These are phyloP conservation scores for Microbotryum lychnidis-dioicae DNA, from an alignment of 1,284 basidiomycete genomes.

Conservation along the genomic window DNA sequence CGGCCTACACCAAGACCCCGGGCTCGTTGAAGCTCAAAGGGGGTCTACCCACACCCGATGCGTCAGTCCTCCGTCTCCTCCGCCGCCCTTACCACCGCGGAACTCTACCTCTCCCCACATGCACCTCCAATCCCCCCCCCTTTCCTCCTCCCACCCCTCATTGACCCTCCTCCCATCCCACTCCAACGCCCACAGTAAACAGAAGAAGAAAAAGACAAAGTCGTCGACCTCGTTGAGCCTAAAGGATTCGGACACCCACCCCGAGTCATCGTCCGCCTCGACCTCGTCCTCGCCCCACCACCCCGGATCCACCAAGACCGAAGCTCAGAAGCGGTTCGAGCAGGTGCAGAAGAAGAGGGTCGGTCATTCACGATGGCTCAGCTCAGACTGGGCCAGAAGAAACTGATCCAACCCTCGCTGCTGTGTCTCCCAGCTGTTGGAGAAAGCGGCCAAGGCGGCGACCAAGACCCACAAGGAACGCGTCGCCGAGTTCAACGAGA, in stretches of 20 bases:
- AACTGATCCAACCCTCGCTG: constrained; percentile 4
- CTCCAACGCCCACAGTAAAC: constrained; percentile 45
- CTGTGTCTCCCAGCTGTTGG: constrained; percentile 47
- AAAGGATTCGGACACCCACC: constrained; percentile 40
- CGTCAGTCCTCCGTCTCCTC: constrained; percentile 37
- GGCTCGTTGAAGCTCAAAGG: constrained; percentile 85
- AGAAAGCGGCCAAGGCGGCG: constrained; percentile 70
- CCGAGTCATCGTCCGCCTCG: constrained; percentile 51
- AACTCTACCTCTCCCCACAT: not conserved
- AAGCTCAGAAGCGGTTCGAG: constrained; percentile 82
- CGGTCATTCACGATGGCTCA: constrained; percentile 40
- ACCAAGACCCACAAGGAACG: constrained; percentile 89
- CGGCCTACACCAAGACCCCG: constrained; percentile 75
- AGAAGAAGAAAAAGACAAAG: constrained; percentile 77
- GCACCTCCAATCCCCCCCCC: too few relatives aligned
- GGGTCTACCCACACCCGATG: constrained; percentile 60
- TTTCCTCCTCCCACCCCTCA: not conserved
- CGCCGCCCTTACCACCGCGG: constrained; percentile 18
- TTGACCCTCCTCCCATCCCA: not conserved
- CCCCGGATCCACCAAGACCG: constrained; percentile 54
- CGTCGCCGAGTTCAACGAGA: constrained; percentile 81
- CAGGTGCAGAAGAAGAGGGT: constrained; percentile 75
- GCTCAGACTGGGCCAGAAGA: constrained; percentile 10
- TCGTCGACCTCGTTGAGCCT: constrained; percentile 49
- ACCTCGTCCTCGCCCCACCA: constrained; percentile 45